Conservation (phyloP, 768 basidiomycete genomes). For the Termitomyces sp. region DNA sequence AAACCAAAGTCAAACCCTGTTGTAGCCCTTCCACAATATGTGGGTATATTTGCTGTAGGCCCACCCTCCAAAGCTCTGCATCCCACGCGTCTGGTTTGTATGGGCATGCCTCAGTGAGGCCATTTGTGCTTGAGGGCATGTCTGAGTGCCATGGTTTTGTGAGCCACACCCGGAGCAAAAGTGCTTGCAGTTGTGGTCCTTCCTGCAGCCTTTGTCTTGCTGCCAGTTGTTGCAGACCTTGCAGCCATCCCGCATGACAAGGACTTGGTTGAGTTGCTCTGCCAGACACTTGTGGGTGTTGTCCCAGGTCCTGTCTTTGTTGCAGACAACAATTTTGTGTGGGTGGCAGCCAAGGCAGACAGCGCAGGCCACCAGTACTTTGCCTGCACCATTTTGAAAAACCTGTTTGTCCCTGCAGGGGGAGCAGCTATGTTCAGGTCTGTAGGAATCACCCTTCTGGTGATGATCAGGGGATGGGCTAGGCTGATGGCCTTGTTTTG, state of each 20-base stretch:
- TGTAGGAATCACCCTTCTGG: too few relatives aligned
- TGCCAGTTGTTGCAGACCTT: neutral
- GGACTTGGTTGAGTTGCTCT: neutral
- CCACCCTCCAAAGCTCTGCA: neutral
- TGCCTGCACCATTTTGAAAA: neutral
- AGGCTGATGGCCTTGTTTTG: too few relatives aligned
- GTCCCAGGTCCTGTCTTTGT: neutral
- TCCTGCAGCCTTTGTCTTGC: too few relatives aligned
- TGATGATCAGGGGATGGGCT: too few relatives aligned
- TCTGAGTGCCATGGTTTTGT: neutral
- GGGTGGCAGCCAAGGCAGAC: neutral
- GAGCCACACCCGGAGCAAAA: neutral
- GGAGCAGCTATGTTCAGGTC: too few relatives aligned
- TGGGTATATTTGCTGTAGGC: neutral
- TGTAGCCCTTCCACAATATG: neutral
- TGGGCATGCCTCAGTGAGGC: neutral
- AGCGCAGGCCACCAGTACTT: neutral
- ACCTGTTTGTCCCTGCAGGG: too few relatives aligned
- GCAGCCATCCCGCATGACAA: neutral
- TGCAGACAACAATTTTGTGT: too few relatives aligned
- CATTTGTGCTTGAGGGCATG: neutral
- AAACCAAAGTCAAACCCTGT: neutral
- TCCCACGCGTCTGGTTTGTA: neutral
- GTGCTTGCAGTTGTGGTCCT: neutral
- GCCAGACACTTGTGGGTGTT: too few relatives aligned